Conservation (phyloP, 192 early-diverging fungal genomes). For the Coemansia sp. region DNA sequence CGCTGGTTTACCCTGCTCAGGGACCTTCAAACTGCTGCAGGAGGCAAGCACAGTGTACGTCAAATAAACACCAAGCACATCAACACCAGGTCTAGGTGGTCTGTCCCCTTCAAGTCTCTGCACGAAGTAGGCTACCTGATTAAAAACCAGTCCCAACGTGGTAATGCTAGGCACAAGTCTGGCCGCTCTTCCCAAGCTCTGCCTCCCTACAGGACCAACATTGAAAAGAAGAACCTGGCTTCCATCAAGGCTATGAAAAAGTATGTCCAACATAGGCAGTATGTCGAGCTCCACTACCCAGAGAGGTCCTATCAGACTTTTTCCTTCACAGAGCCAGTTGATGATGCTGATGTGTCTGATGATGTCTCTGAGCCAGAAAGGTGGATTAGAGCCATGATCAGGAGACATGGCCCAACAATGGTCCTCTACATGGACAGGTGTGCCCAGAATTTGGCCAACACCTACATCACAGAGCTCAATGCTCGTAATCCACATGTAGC, state of each 20-base stretch:
- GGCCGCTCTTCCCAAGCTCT: background rate
- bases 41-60: slow-evolving; percentile 30
- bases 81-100: slow-evolving; percentile 47
- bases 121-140: slow-evolving; percentile 45
- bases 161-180: slow-evolving; percentile 11
- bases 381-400: slow-evolving; percentile 47
- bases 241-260: slow-evolving; percentile 42
- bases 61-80: slow-evolving; percentile 54
- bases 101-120: slow-evolving; percentile 48
- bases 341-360: slow-evolving; percentile 10
- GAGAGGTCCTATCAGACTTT: slow-evolving; percentile 2
- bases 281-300: slow-evolving; percentile 19
- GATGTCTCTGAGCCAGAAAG: slow-evolving; percentile 44
- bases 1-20: slow-evolving; percentile 22
- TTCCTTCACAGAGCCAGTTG: background rate
- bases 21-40: slow-evolving; percentile 29
- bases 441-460: slow-evolving; percentile 26
- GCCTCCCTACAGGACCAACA: slow-evolving; percentile 28
- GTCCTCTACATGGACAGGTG: slow-evolving; percentile 39
- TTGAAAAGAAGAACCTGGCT: slow-evolving; percentile 43
- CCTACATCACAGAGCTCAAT: slow-evolving; percentile 24
- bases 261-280: slow-evolving; percentile 15
- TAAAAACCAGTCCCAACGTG: slow-evolving; percentile 33
- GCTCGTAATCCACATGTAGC: background rate
- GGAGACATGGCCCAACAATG: slow-evolving; percentile 31